Percentiles rank a stretch among this genome's conserved stretches.
These are phyloP conservation scores for Akanthomyces uredinophilus DNA, from an alignment of 2,329 filamentous ascomycete genomes.

Conservation along the genomic window DNA sequence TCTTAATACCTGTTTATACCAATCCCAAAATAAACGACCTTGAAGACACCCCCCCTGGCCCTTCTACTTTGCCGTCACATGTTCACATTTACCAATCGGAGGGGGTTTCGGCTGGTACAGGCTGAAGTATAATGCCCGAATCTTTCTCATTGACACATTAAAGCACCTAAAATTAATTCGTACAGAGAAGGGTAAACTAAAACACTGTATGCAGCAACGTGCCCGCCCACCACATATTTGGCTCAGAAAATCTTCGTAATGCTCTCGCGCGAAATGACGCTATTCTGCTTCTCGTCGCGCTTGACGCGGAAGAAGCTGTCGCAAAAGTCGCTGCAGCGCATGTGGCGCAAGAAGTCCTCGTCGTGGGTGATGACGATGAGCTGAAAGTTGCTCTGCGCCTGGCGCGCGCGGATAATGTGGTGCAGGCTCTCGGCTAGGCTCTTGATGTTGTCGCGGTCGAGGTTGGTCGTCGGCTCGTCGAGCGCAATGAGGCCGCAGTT, in stretches of 20 bases:
- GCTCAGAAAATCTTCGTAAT: conserved; percentile 44
- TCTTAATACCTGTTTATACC: not conserved
- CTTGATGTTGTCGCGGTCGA: conserved; percentile 91
- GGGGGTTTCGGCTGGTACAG: not conserved
- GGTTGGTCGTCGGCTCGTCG: conserved; percentile 95
- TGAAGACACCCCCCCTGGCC: too few relatives aligned
- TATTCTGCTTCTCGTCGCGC: conserved; percentile 80
- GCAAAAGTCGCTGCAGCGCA: conserved; percentile 90
- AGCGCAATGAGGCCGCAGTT: conserved; percentile 95
- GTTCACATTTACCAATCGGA: not conserved
- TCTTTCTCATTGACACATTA: not conserved
- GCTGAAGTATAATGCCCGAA: not conserved
- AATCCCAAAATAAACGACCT: not conserved
- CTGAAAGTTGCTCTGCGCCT: conserved; percentile 91
- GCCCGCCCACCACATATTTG: not conserved
- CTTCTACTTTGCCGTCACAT: too few relatives aligned
- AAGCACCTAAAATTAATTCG: not conserved
- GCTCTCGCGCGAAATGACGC: conserved; percentile 69
- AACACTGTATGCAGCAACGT: too few relatives aligned
- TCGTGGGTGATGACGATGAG: conserved; percentile 98
- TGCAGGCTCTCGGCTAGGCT: conserved; percentile 80
- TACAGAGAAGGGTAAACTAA: not conserved
- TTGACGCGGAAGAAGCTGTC: conserved; percentile 88
- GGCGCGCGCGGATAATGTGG: conserved; percentile 77
- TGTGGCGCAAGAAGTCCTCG: conserved; percentile 88